Evolutionary conservation across 345 rosid species (phyloP).

Genomic region (Mangifera indica): DNA sequence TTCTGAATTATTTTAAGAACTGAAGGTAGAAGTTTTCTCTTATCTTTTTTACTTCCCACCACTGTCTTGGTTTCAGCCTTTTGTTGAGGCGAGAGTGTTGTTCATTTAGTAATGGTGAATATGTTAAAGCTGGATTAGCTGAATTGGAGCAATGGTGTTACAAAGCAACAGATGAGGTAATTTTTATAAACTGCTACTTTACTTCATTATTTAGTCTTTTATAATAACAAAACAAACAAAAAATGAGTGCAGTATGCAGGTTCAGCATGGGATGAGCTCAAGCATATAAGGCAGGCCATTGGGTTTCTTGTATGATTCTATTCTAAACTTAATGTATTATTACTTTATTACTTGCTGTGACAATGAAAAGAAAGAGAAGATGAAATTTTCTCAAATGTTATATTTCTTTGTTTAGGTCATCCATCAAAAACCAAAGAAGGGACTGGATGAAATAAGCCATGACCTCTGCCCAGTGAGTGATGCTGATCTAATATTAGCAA

Average conservation of each 20-base stretch:
- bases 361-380: background rate
- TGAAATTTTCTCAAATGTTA: background rate
- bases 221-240: constrained; percentile 5
- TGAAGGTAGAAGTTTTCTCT: background rate
- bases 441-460: constrained; percentile 85
- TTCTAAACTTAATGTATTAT: background rate
- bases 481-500: background rate
- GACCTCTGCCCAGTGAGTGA: constrained; percentile 86
- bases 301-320: constrained; percentile 72
- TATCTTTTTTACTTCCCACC: constrained; percentile 3
- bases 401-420: constrained; percentile 55
- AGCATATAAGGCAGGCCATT: constrained; percentile 91
- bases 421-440: constrained; percentile 93
- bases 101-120: constrained; percentile 94
- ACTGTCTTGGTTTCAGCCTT: constrained; percentile 47
- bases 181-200: constrained; percentile 14
- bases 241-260: constrained; percentile 73
- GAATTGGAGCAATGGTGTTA: constrained; percentile 97
- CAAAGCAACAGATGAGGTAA: constrained; percentile 92
- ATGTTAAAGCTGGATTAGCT: constrained; percentile 87
- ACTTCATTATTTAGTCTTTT: constrained; percentile 5
- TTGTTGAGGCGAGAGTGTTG: constrained; percentile 88
- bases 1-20: background rate
- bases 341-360: background rate
- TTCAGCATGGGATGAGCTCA: constrained; percentile 91